Conservation (phyloP, 768 basidiomycete species). For the Russula lepida region DNA sequence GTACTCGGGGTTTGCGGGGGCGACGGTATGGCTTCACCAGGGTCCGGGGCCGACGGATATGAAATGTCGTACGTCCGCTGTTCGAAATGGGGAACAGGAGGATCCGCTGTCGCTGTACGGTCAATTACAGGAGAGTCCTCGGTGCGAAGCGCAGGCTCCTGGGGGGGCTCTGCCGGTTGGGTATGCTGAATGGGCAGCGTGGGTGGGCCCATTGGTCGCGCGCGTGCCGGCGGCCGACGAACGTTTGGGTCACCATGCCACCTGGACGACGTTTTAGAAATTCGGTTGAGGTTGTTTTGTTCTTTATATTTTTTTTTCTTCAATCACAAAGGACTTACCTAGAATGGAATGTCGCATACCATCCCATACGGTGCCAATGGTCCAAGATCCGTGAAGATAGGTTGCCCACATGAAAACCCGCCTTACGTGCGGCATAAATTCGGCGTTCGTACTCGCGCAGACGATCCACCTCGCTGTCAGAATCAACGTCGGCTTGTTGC, state of each 20-base stretch:
- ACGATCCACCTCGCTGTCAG: slow-evolving; percentile 52
- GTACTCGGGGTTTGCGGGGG: slow-evolving; percentile 21
- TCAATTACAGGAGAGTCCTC: slow-evolving; percentile 17
- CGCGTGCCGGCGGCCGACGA: slow-evolving; percentile 18
- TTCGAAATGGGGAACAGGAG: slow-evolving; percentile 18
- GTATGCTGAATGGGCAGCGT: slow-evolving; percentile 11
- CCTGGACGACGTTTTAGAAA: slow-evolving; percentile 11
- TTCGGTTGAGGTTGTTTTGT: neutral
- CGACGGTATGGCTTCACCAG: slow-evolving; percentile 19
- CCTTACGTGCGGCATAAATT: slow-evolving; percentile 54
- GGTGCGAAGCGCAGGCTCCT: slow-evolving; percentile 13
- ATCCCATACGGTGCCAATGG: slow-evolving; percentile 70
- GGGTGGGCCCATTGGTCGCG: slow-evolving; percentile 21
- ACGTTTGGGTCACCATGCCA: slow-evolving; percentile 21
- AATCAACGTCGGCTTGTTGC: slow-evolving; percentile 31
- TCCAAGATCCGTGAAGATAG: slow-evolving; percentile 67
- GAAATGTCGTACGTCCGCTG: slow-evolving; percentile 18
- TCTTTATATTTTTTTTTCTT: neutral
- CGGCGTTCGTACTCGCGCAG: slow-evolving; percentile 66
- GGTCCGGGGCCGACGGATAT: slow-evolving; percentile 13
- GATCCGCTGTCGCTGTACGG: slow-evolving; percentile 10
- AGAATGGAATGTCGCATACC: slow-evolving; percentile 67
- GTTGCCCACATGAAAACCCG: slow-evolving; percentile 63
- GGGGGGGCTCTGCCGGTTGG: slow-evolving; percentile 12
- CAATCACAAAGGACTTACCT: slow-evolving; percentile 34